Base-by-base conservation (phyloP, 768 basidiomycete species). In the Pleurotus citrinopileatus region DNA sequence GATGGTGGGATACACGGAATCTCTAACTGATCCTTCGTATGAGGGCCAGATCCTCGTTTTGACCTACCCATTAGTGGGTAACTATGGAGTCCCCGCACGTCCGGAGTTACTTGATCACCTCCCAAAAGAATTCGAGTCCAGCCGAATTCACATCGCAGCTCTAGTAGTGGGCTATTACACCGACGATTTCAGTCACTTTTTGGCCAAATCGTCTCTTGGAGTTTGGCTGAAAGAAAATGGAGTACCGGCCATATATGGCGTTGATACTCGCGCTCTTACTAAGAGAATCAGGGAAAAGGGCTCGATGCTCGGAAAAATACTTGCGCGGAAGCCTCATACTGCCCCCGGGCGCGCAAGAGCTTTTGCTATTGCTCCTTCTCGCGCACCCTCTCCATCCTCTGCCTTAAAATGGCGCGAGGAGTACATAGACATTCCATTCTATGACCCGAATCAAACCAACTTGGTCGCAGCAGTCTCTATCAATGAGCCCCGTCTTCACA, bases 1-100 rank as follows among this genome's bases (percentile, higher is more conserved):
- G 53, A 98, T 99, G 96, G 94, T 98, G 54, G 97, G 97, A 26
- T 99, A 99, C 71, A 94, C 93, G 32, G 97, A 98, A 65, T 98
- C 96, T 17, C 76, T 98, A 61, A 99, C 97, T 42, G 97, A 98
- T 69, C 97, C 97, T 17, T 98, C 96, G 1, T 99, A 99, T 71
- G 87, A 96, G 69, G 94, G 94, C 29, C 97, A 98, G 71, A 98
- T 99, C 66, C 87, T 99, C 55, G 85, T 99, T 59, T 80, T 98
- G 61, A 98, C 97, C 1, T 98, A 98, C 73, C 97, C 97, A 12
- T 79, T 99, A 61, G 76, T 98, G 59, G 97, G 97, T 32, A 98
- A 98, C 68, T 99, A 99, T 67, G 97, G 97, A 65, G 94, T 98
- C 20, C 97, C 97, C 50, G 78, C 79, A 57, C 85, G 93, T 53